A percentile compares a stretch with the other conserved stretches of the same genome.
These are phyloP conservation scores for Komagataella populi DNA, from an alignment of 805 yeast species.

Conservation along the genomic window DNA sequence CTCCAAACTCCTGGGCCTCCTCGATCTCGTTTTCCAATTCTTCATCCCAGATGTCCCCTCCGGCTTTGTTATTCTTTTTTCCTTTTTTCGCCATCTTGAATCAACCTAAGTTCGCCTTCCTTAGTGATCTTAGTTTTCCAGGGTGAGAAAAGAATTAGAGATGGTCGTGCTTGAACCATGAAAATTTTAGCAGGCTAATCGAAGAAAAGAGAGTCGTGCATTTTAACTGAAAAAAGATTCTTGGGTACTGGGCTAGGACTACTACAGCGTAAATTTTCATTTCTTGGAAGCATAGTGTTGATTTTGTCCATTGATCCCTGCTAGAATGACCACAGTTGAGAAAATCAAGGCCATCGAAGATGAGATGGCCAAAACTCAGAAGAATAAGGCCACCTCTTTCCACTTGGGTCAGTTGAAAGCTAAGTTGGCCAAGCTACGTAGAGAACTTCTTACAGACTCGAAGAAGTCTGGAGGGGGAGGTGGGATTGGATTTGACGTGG, in stretches of 20 bases:
- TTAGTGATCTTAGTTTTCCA: not conserved
- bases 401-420: conserved; percentile 97
- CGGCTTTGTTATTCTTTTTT: conserved; percentile 55
- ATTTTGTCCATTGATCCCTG: not conserved
- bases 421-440: conserved; percentile 84
- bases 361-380: conserved; percentile 94
- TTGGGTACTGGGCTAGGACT: not conserved
- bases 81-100: conserved; percentile 38
- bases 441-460: conserved; percentile 71
- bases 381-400: conserved; percentile 94
- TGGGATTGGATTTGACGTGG: conserved; percentile 94
- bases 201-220: not conserved
- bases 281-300: not conserved
- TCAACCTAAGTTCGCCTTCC: not conserved
- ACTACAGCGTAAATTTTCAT: too few species aligned
- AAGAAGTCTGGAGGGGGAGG: conserved; percentile 78
- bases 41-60: conserved; percentile 65
- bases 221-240: not conserved
- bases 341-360: conserved; percentile 82
- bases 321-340: conserved; percentile 52
- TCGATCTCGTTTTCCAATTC: conserved; percentile 40
- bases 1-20: conserved; percentile 39
- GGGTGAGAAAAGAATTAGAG: not conserved
- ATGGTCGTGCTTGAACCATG: not conserved
- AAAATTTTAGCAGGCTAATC: not conserved